phyloP scores from a whole-genome alignment of 2,329 filamentous ascomycete species.

The Emergomyces orientalis region DNA sequence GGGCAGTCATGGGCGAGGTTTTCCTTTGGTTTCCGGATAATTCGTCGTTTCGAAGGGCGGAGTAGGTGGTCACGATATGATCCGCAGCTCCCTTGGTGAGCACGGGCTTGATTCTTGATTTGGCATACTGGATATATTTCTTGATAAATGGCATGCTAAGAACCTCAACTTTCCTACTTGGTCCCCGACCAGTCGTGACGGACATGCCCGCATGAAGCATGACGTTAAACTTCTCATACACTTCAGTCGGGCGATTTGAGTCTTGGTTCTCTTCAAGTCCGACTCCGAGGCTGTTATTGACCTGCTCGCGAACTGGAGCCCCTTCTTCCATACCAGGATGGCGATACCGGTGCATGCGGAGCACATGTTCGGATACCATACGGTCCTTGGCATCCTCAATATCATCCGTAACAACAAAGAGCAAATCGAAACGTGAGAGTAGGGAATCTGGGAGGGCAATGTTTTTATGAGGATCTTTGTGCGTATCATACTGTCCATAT shows the following conservation, averaged over 20 bases:
- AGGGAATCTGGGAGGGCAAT: constrained; percentile 95
- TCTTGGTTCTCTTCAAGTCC: constrained; percentile 68
- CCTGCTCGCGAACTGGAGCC: constrained; percentile 82
- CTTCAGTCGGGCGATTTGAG: constrained; percentile 66
- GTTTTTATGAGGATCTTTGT: constrained; percentile 98
- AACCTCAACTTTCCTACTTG: constrained; percentile 71
- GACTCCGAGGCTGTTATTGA: constrained; percentile 74
- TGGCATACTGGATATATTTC: constrained; percentile 98
- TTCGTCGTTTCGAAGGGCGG: constrained; percentile 87
- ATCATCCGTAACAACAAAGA: constrained; percentile 96
- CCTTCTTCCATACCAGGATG: constrained; percentile 89
- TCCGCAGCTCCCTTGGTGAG: constrained; percentile 86
- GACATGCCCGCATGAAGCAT: constrained; percentile 93
- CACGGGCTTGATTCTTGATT: constrained; percentile 78
- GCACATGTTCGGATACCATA: constrained; percentile 87
- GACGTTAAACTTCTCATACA: constrained; percentile 91
- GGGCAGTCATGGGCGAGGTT: constrained; percentile 90
- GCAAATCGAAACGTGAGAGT: constrained; percentile 92
- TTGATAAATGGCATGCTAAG: constrained; percentile 97
- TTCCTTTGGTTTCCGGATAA: constrained; percentile 88
- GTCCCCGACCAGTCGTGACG: constrained; percentile 61
- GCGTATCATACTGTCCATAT: constrained; percentile 95
- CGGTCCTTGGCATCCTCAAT: constrained; percentile 90
- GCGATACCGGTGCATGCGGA: constrained; percentile 94
- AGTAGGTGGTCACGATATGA: constrained; percentile 84